Conservation (phyloP, 768 basidiomycete genomes). For the Hericium alpestre region DNA sequence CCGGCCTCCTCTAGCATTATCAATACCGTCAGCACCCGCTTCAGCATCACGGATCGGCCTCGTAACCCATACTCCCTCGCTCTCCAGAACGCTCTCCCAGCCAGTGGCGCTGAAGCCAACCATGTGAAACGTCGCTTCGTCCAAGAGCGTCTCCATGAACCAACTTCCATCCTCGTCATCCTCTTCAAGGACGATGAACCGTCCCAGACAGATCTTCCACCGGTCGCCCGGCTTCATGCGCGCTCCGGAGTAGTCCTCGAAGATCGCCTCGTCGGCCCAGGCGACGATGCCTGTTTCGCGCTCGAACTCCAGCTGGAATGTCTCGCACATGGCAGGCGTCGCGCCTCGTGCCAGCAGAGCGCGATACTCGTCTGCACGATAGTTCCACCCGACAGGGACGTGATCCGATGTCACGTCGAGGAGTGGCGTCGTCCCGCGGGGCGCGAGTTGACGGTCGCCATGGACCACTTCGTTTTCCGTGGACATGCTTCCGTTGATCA, state of each 20-base stretch:
- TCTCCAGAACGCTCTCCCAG: neutral
- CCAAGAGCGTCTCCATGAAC: conserved; percentile 18
- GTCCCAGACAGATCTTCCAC: conserved; percentile 32
- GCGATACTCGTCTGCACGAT: conserved; percentile 17
- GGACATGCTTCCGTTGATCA: conserved; percentile 5
- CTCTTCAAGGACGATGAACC: conserved; percentile 23
- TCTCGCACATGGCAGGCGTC: conserved; percentile 7
- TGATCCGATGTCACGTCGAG: conserved; percentile 4
- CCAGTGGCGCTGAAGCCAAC: too few relatives aligned
- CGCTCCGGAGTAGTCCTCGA: conserved; percentile 23
- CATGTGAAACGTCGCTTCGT: conserved; percentile 5
- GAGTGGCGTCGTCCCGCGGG: conserved; percentile 25
- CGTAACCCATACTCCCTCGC: neutral
- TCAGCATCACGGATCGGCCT: neutral
- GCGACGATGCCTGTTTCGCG: conserved; percentile 15
- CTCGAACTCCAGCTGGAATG: neutral
- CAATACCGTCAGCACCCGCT: neutral
- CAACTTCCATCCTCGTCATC: conserved; percentile 25
- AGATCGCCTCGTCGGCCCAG: conserved; percentile 23
- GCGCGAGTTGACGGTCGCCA: conserved; percentile 16
- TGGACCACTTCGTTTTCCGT: conserved; percentile 16
- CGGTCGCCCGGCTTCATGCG: conserved; percentile 23
- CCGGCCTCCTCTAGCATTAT: neutral
- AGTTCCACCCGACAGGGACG: neutral
- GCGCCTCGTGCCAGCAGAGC: conserved; percentile 24